These are phyloP conservation scores for Suillus bovinus DNA, from an alignment of 768 basidiomycete genomes.

Conservation along the genomic window DNA sequence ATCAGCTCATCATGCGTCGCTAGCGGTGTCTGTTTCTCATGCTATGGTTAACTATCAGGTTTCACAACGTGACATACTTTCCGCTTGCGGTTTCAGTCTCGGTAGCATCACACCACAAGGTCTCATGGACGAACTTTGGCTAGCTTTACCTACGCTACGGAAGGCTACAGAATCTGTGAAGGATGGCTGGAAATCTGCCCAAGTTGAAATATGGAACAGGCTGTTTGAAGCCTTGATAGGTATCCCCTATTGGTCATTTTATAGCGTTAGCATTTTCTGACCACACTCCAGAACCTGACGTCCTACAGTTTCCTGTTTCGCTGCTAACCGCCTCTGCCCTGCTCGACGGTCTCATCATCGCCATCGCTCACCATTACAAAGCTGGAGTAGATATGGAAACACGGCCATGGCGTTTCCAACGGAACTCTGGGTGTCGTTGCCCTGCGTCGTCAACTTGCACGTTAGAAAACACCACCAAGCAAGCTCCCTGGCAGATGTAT, in stretches of 20 bases:
- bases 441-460: not conserved
- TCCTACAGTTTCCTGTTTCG: conserved; percentile 52
- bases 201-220: conserved; percentile 48
- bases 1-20: not conserved
- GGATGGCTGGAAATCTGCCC: conserved; percentile 48
- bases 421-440: not conserved
- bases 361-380: conserved; percentile 40
- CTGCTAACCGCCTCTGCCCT: conserved; percentile 55
- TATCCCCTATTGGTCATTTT: conserved; percentile 4
- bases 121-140: conserved; percentile 60
- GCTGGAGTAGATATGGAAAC: conserved; percentile 25
- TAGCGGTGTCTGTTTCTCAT: not conserved
- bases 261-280: not conserved
- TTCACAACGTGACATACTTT: conserved; percentile 57
- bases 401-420: not conserved
- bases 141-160: conserved; percentile 52
- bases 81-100: conserved; percentile 46
- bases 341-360: conserved; percentile 42
- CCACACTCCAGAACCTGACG: conserved; percentile 45
- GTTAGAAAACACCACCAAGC: not conserved
- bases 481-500: conserved; percentile 15
- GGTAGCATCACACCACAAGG: conserved; percentile 53
- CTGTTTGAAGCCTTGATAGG: conserved; percentile 48
- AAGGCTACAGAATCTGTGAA: conserved; percentile 33
- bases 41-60: conserved; percentile 31